Percentiles rank a stretch among this genome's conserved stretches.
Evolutionary conservation across 192 early-diverging fungal genomes (phyloP).

Genomic region (Haplosporangium gracile): DNA sequence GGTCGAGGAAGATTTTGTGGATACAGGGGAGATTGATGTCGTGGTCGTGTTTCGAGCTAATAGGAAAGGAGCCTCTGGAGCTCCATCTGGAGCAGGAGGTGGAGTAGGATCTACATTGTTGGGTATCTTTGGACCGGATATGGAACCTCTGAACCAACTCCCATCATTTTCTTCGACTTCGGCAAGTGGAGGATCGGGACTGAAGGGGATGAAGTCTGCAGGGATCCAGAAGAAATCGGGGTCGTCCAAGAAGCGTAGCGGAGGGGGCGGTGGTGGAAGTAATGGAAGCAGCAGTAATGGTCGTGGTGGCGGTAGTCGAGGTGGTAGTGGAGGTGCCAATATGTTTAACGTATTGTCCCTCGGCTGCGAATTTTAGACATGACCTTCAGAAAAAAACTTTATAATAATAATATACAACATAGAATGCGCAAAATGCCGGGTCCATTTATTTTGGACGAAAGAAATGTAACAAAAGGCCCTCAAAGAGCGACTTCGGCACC

Average conservation of each 20-base stretch:
- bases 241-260: conserved; percentile 33
- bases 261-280: background rate
- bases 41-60: conserved; percentile 39
- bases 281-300: background rate
- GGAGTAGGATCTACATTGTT: background rate
- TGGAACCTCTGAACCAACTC: conserved; percentile 41
- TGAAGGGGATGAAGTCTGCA: conserved; percentile 24
- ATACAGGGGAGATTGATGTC: conserved; percentile 53
- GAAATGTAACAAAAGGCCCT: background rate
- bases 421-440: background rate
- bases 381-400: background rate
- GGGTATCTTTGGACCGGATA: conserved; percentile 53
- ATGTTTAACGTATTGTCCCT: conserved; percentile 57
- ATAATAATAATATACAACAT: background rate
- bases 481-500: conserved; percentile 38
- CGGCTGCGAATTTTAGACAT: conserved; percentile 51
- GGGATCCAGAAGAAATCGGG: conserved; percentile 44
- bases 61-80: conserved; percentile 3
- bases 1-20: conserved; percentile 51
- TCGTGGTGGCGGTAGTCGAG: background rate
- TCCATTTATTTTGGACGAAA: background rate
- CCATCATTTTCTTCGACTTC: background rate
- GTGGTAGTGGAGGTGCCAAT: conserved; percentile 31
- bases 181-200: background rate
- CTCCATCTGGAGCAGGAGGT: background rate